Evolutionary conservation across 176 grass and related monocot species (phyloP).

Genomic region (sorghum (Sorghum bicolor)): Sorghum_bicolor_NCBIv3 NC_012872.2:2397001-2397500

Average conservation of each 20-base stretch:
- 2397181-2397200: slow-evolving; percentile 38
- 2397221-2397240: neutral
- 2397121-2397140: slow-evolving; percentile 24
- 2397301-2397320: neutral
- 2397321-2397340: neutral
- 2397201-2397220: slow-evolving; percentile 9
- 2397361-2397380: neutral
- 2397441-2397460: too few relatives aligned
- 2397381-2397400: too few relatives aligned
- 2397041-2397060: too few relatives aligned
- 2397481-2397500: neutral
- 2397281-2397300: neutral
- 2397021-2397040: too few relatives aligned
- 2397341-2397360: neutral
- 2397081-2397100: too few relatives aligned
- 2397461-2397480: neutral
- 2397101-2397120: neutral
- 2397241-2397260: neutral
- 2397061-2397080: too few relatives aligned
- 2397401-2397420: too few relatives aligned
- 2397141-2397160: slow-evolving; percentile 7
- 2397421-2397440: too few relatives aligned
- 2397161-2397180: slow-evolving; percentile 26
- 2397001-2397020: too few relatives aligned
- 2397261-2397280: slow-evolving; percentile 28